These are phyloP conservation scores for Phytophthora meadii DNA, from an alignment of 352 stramenopile species.

Conservation along the genomic window DNA sequence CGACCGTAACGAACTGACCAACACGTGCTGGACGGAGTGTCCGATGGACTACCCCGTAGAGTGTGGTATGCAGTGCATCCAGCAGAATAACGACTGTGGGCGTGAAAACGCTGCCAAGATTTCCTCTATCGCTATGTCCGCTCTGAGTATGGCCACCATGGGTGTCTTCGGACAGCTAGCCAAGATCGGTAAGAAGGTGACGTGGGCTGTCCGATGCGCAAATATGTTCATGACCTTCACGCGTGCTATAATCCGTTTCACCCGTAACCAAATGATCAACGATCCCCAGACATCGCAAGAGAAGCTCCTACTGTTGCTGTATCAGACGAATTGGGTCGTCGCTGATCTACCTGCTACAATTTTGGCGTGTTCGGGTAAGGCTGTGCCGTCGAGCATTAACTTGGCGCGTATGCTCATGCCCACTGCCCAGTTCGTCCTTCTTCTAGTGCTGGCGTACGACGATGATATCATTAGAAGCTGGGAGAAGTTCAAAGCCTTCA, in stretches of 20 bases:
- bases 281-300: conserved; percentile 55
- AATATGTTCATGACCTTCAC: conserved; percentile 41
- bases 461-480: conserved; percentile 39
- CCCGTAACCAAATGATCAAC: conserved; percentile 30
- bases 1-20: conserved; percentile 43
- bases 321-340: conserved; percentile 64
- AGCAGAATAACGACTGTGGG: conserved; percentile 63
- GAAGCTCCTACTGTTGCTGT: conserved; percentile 58
- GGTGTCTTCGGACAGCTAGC: conserved; percentile 51
- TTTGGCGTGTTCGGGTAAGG: conserved; percentile 50
- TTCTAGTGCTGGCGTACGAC: conserved; percentile 34
- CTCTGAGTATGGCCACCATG: conserved; percentile 41
- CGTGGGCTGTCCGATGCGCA: conserved; percentile 48
- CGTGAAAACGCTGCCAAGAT: conserved; percentile 44
- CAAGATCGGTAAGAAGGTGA: conserved; percentile 43
- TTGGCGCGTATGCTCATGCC: conserved; percentile 34
- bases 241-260: conserved; percentile 38
- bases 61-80: conserved; percentile 68
- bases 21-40: conserved; percentile 62
- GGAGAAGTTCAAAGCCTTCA: conserved; percentile 44
- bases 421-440: conserved; percentile 35
- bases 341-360: conserved; percentile 61
- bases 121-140: conserved; percentile 35
- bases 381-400: conserved; percentile 17
- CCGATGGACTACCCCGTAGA: conserved; percentile 66